These are phyloP conservation scores for Bacterosira constricta DNA, from an alignment of 108 stramenopile genomes.

Conservation along the genomic window DNA sequence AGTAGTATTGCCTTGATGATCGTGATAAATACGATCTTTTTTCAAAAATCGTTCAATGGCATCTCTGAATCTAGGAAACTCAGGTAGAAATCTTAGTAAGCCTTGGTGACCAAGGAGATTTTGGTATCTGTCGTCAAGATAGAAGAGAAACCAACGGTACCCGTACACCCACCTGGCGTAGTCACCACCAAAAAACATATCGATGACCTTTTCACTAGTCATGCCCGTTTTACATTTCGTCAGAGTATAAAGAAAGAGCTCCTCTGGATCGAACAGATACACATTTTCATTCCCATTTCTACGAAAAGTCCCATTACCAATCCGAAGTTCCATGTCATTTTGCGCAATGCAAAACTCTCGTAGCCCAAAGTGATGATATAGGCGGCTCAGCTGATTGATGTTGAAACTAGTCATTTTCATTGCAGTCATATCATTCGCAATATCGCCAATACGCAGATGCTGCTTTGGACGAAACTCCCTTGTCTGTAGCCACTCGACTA, in stretches of 20 bases:
- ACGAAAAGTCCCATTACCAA: neutral
- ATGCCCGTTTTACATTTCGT: neutral
- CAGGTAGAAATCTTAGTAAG: neutral
- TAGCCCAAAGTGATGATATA: neutral
- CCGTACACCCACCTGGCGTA: neutral
- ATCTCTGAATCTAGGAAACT: neutral
- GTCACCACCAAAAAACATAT: constrained; percentile 7
- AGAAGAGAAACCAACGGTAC: neutral
- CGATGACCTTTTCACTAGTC: neutral
- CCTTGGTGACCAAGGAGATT: neutral
- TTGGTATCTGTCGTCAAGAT: neutral
- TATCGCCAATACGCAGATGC: neutral
- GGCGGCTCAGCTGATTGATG: neutral
- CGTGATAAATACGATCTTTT: neutral
- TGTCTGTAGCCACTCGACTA: no score
- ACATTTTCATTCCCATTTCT: neutral
- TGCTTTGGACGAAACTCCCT: no score
- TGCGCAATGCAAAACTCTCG: neutral
- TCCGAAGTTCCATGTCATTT: neutral
- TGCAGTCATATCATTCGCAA: neutral
- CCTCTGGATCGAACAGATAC: neutral
- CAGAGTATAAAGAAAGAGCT: neutral
- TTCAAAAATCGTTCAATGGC: constrained; percentile 8
- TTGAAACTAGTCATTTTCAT: neutral
- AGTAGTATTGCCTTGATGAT: neutral